Evolutionary conservation across 768 basidiomycete genomes (phyloP), one percentile per base, ranked within the genome.

Genomic region (Clavulina sp.): DNA sequence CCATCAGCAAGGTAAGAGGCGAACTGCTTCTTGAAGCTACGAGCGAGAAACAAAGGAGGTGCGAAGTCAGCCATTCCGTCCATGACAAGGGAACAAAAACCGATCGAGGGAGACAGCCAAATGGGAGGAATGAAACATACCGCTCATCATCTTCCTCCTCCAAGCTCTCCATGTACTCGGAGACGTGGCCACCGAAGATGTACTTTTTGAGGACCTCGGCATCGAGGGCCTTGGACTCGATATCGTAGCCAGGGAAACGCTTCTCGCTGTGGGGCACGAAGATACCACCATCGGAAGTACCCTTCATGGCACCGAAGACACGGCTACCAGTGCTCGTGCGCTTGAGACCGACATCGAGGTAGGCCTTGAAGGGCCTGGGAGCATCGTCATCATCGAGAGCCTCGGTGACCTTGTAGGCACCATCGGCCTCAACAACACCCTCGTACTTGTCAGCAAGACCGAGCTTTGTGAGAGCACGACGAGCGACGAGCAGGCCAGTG

Each of bases 61-160:
- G 7, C 31, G 31, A n/a, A 43, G 9, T 68, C 54, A 66, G 66
- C 63, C 66, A 65, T 61, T 64, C 64, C n/a, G n/a, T n/a, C n/a
- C n/a, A n/a, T n/a, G n/a, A n/a, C 65, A 65, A 65, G 52, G 60
- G 60, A 53, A 23, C 28, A 24, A 40, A 4, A 48, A 23, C 36
- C 30, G 31, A 19, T 29, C n/a, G n/a, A 5, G 33, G 32, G 30
- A 21, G 30, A n/a, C 30, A n/a, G 40, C n/a, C n/a, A n/a, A 54
- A 55, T 33, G 49, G n/a, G 60, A 26, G 58, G 30, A 49, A 46
- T 16, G n/a, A 2, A 16, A 54, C 74, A 56, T 59, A 80, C 80
- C 91, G 77, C 70, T 97, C 93, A 61, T 97, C 95, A 64, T 99
- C 95, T 72, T 99, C 95, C 75, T 99, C 95, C 72, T 99, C 95